Evolutionary conservation across 2,329 filamentous ascomycete species (phyloP).

Genomic region (Talaromyces sp.): DNA sequence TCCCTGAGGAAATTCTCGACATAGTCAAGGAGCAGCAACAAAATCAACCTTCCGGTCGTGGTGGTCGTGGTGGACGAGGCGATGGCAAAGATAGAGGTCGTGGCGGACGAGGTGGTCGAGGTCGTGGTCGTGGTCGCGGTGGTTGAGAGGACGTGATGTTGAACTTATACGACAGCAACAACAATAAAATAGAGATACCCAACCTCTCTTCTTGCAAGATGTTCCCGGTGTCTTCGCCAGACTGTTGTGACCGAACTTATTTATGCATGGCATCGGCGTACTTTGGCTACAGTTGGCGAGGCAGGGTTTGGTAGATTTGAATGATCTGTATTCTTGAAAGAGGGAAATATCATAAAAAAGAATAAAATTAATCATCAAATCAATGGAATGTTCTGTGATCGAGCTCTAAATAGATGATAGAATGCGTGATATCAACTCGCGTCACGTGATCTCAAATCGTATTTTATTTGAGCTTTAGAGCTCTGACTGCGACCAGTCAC

Average conservation of each 20-base stretch:
- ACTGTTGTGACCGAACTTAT: conserved; percentile 27
- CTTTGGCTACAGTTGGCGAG: conserved; percentile 15
- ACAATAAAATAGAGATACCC: conserved; percentile 32
- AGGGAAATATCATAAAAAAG: neutral
- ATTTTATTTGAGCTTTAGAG: neutral
- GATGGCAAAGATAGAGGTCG: conserved; percentile 39
- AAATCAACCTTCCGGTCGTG: conserved; percentile 46
- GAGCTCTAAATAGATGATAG: neutral
- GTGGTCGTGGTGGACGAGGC: conserved; percentile 38
- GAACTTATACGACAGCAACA: neutral
- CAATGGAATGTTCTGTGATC: neutral
- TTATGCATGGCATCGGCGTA: conserved; percentile 41
- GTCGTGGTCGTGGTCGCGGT: conserved; percentile 43
- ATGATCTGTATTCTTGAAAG: conserved; percentile 23
- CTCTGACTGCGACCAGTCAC: neutral
- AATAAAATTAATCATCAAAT: neutral
- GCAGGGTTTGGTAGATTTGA: neutral
- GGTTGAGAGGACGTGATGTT: conserved; percentile 25
- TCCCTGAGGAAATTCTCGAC: conserved; percentile 95
- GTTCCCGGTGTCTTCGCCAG: conserved; percentile 27
- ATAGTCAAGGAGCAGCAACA: conserved; percentile 86
- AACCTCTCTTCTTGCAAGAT: conserved; percentile 23
- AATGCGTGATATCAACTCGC: no score
- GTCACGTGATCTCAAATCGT: neutral
- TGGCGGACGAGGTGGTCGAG: conserved; percentile 43